Evolutionary conservation across 192 early-diverging fungal species (phyloP).

Genomic region (Entomortierella parvispora): DNA sequence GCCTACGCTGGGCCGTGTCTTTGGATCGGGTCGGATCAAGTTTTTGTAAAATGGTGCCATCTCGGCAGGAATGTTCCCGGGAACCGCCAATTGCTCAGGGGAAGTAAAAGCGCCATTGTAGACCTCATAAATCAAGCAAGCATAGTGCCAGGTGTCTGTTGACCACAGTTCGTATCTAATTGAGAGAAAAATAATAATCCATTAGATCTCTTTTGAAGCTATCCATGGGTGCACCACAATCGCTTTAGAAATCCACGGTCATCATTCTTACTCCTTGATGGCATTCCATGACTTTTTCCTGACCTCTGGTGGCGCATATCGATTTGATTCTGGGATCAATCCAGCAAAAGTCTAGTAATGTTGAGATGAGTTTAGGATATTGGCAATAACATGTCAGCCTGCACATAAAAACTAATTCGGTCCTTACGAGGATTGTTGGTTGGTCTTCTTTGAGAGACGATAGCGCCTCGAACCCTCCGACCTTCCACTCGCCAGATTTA

Average conservation of each 20-base stretch:
- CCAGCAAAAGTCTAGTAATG: constrained; percentile 66
- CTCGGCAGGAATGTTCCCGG: constrained; percentile 69
- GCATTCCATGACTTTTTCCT: constrained; percentile 66
- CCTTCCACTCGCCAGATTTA: constrained; percentile 93
- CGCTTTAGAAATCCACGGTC: not conserved
- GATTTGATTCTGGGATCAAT: constrained; percentile 69
- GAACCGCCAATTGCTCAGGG: constrained; percentile 57
- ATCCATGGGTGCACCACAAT: not conserved
- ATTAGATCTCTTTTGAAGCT: no score
- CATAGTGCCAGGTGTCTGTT: constrained; percentile 87
- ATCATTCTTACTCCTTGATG: constrained; percentile 64
- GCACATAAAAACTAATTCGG: not conserved
- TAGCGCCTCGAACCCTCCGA: constrained; percentile 89
- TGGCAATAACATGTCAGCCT: not conserved
- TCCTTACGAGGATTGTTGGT: constrained; percentile 65
- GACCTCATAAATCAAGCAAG: constrained; percentile 82
- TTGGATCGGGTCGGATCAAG: constrained; percentile 70
- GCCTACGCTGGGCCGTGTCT: constrained; percentile 67
- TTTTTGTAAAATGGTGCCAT: constrained; percentile 70
- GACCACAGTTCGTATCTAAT: constrained; percentile 59
- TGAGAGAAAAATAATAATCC: not conserved
- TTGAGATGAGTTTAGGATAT: not conserved
- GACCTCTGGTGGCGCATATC: constrained; percentile 82
- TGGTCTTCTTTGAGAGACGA: constrained; percentile 76
- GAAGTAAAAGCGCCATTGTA: constrained; percentile 74